Conservation (phyloP, 2,329 filamentous ascomycete species). For the Fusarium nelsonii region DNA sequence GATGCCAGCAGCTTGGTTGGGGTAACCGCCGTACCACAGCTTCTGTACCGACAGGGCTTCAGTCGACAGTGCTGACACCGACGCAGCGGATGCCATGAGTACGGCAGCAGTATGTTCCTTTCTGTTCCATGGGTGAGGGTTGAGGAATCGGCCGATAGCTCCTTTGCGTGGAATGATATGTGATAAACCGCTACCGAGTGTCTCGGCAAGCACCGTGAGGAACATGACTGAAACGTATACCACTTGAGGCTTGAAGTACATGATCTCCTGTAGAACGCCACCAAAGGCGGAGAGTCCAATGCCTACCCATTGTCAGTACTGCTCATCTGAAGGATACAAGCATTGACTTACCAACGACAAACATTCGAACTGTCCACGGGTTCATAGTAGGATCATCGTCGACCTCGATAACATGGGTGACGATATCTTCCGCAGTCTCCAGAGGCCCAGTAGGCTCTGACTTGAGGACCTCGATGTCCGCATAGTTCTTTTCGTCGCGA, state of each 20-base stretch:
- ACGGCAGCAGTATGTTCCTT: slow-evolving; percentile 54
- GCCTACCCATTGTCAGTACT: slow-evolving; percentile 18
- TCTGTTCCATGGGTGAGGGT: slow-evolving; percentile 36
- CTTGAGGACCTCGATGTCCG: slow-evolving; percentile 18
- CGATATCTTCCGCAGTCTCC: slow-evolving; percentile 37
- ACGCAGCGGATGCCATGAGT: slow-evolving; percentile 59
- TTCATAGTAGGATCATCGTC: slow-evolving; percentile 42
- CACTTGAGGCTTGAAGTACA: slow-evolving; percentile 45
- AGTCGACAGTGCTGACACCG: slow-evolving; percentile 50
- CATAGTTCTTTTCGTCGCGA: slow-evolving; percentile 3
- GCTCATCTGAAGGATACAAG: too few species aligned
- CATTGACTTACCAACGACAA: slow-evolving; percentile 34
- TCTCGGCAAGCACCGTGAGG: slow-evolving; percentile 41
- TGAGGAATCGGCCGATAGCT: slow-evolving; percentile 31
- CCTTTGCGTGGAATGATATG: slow-evolving; percentile 32
- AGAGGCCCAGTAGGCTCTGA: slow-evolving; percentile 9
- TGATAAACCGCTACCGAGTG: slow-evolving; percentile 21
- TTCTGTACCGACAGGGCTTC: slow-evolving; percentile 60
- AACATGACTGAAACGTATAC: slow-evolving; percentile 45
- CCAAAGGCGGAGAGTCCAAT: slow-evolving; percentile 42
- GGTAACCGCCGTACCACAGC: slow-evolving; percentile 59
- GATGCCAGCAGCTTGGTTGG: slow-evolving; percentile 56
- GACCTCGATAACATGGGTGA: slow-evolving; percentile 45
- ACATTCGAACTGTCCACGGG: slow-evolving; percentile 45
- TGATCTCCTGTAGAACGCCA: slow-evolving; percentile 41